Base-by-base conservation (phyloP, 2,329 filamentous ascomycete genomes). In the Calonectria montana region DNA sequence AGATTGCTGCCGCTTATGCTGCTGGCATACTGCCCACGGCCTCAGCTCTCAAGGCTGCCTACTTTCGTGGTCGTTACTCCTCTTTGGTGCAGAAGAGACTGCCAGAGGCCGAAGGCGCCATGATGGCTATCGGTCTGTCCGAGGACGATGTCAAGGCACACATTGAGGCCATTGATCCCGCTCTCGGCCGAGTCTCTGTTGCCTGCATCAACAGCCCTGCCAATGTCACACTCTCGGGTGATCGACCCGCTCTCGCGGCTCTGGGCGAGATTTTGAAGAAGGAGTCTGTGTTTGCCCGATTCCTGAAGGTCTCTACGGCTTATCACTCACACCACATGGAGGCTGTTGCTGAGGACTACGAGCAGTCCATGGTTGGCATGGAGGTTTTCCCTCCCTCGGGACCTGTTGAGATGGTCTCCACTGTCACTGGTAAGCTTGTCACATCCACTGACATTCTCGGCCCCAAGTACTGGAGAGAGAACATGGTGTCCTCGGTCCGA, bases 281-380 rank as follows among this genome's bases (percentile, higher is more conserved):
- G 55, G 83, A 85, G 50, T 78, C 82, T 29, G 72, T 86, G 1
- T 88, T 88, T 74, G 84, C 84, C 45, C 82, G 84, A 39, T 83
- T 82, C 10, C 81, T 88, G 3, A 81, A 83, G 23, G 84, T 88
- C 10, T 84, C 86, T 18, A 84, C 84, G 2, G 87, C 87, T 1
- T 89, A 89, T 61, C 88, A 89, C 74, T 89, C 87, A 0, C 83
- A 85, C 65, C 86, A 88, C 71, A 88, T 89, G 87, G 81, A 84
- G 39, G 77, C 83, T 2, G 81, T 88, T 2, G 85, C 86, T 2
- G 84, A 85, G 13, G 82, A 85, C 4, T 88, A 88, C 70, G 75
- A 82, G 4, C 79, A 80, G 0, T 80, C 81, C 0, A 65, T 80
- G 35, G 65, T 50, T 12, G 45, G 67, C 13, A 47, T 74, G 12